phyloP scores from a whole-genome alignment of 108 stramenopile genomes.

The Fistulifera pelliculosa region DNA sequence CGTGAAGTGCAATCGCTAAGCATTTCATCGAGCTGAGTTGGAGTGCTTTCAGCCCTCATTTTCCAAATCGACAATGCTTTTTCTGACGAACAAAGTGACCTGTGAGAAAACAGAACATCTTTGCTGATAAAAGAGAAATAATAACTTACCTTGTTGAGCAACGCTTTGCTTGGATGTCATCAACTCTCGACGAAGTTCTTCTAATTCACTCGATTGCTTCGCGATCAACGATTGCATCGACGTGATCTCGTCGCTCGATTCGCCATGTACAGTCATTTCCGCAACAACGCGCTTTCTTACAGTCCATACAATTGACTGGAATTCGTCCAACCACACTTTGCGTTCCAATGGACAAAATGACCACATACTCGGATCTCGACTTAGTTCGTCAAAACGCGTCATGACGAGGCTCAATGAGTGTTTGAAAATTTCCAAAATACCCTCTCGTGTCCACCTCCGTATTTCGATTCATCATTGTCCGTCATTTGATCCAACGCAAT shows the following conservation, averaged over 20 bases:
- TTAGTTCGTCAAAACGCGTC: conserved; percentile 15
- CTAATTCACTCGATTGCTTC: conserved; percentile 59
- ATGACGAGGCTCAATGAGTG: not conserved
- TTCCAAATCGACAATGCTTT: conserved; percentile 44
- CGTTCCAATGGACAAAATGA: conserved; percentile 31
- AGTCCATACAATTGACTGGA: conserved; percentile 32
- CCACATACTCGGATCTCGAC: conserved; percentile 23
- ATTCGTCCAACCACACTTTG: conserved; percentile 39
- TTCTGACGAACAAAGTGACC: conserved; percentile 13
- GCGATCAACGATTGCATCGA: conserved; percentile 45
- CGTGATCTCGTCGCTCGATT: conserved; percentile 19
- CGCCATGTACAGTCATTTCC: conserved; percentile 39
- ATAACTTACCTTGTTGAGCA: conserved; percentile 5
- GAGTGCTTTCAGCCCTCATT: conserved; percentile 50
- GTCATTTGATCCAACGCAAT: conserved; percentile 51
- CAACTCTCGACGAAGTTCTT: conserved; percentile 32
- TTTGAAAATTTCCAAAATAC: conserved; percentile 27
- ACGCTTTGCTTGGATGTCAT: not conserved
- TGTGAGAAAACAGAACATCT: not conserved
- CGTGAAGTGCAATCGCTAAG: conserved; percentile 49
- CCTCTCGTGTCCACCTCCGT: conserved; percentile 40
- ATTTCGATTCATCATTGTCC: conserved; percentile 15
- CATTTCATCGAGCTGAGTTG: conserved; percentile 56
- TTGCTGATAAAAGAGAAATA: not conserved
- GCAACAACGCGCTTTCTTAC: conserved; percentile 60